Evolutionary conservation across 2,329 filamentous ascomycete species (phyloP).

Genomic region (Zelopaecilomyces penicillatus): DNA sequence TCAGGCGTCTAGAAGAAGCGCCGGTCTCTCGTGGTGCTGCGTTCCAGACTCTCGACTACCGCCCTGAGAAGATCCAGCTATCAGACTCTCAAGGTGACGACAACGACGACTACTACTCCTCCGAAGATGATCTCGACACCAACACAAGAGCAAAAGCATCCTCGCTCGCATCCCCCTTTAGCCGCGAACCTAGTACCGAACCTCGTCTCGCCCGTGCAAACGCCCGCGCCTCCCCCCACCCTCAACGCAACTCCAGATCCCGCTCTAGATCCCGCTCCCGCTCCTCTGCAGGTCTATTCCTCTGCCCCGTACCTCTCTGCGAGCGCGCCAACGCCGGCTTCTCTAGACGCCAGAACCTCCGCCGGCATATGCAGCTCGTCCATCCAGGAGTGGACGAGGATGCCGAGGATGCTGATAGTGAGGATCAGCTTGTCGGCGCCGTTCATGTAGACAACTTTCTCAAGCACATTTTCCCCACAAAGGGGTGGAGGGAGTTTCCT

Average conservation of each 20-base stretch:
- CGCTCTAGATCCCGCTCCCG: slow-evolving; percentile 20
- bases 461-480: slow-evolving; percentile 40
- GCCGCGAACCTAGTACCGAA: slow-evolving; percentile 15
- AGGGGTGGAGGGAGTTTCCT: slow-evolving; percentile 36
- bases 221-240: neutral
- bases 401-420: slow-evolving; percentile 31
- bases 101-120: slow-evolving; percentile 12
- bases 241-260: neutral
- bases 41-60: slow-evolving; percentile 20
- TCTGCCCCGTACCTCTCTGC: slow-evolving; percentile 30
- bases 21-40: slow-evolving; percentile 15
- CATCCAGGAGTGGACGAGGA: slow-evolving; percentile 29
- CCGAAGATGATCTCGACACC: slow-evolving; percentile 12
- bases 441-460: slow-evolving; percentile 64
- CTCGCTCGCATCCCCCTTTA: slow-evolving; percentile 17
- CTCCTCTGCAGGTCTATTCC: slow-evolving; percentile 25
- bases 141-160: slow-evolving; percentile 17
- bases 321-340: slow-evolving; percentile 29
- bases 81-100: slow-evolving; percentile 10
- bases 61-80: slow-evolving; percentile 19
- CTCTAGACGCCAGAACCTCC: slow-evolving; percentile 25
- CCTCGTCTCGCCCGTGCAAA: slow-evolving; percentile 9
- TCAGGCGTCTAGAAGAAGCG: slow-evolving; percentile 44
- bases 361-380: slow-evolving; percentile 29
- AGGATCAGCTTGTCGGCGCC: slow-evolving; percentile 49